phyloP scores from a whole-genome alignment of 1,139 yeast genomes.

The Kodamaea ohmeri region DNA sequence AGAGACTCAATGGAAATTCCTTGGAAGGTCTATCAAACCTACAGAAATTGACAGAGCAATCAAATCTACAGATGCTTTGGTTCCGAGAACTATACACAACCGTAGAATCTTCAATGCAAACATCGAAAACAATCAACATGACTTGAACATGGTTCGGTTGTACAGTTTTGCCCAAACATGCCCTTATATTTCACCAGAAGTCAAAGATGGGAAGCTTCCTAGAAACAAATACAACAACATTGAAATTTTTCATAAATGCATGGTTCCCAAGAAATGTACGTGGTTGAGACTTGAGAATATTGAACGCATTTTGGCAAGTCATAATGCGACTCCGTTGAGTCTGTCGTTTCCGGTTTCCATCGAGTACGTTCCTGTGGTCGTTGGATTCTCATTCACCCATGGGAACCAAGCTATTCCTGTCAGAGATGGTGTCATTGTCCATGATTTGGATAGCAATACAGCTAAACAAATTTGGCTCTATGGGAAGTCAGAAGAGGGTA shows the following conservation, averaged over 20 bases:
- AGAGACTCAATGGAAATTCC: conserved; percentile 38
- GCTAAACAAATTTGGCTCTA: conserved; percentile 31
- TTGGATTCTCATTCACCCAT: conserved; percentile 30
- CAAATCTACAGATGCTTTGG: conserved; percentile 21
- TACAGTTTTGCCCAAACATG: conserved; percentile 35
- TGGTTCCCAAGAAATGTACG: conserved; percentile 33
- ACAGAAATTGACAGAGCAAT: conserved; percentile 21
- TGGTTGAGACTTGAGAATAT: conserved; percentile 31
- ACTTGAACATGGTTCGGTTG: conserved; percentile 23
- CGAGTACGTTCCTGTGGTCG: conserved; percentile 34
- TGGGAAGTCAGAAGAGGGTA: conserved; percentile 20
- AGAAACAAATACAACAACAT: conserved; percentile 35
- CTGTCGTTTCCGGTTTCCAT: conserved; percentile 11
- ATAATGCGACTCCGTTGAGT: conserved; percentile 12
- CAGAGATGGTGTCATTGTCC: conserved; percentile 31
- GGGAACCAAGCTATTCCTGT: conserved; percentile 32
- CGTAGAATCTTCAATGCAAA: conserved; percentile 23
- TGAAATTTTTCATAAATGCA: conserved; percentile 30
- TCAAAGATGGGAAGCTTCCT: conserved; percentile 23
- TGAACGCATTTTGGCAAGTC: conserved; percentile 21
- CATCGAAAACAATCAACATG: conserved; percentile 19
- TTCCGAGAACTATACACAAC: conserved; percentile 26
- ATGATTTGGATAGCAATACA: not conserved
- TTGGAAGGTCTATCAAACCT: conserved; percentile 33
- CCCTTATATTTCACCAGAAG: conserved; percentile 22